phyloP scores from a whole-genome alignment of 805 yeast species.

The Metschnikowia cerradonensis region DNA sequence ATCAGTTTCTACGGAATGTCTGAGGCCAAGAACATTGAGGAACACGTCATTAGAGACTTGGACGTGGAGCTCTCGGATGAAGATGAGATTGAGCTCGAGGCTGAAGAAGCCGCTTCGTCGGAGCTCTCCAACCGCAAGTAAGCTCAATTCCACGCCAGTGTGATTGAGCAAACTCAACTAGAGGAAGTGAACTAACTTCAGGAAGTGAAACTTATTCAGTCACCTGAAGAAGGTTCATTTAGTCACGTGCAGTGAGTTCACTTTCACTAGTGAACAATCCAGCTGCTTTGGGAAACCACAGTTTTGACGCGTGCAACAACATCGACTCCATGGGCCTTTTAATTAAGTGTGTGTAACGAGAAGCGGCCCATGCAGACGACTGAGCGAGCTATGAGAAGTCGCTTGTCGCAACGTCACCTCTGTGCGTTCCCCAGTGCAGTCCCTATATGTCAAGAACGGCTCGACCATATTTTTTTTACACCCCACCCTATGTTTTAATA shows the following conservation, averaged over 20 bases:
- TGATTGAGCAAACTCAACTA: no score
- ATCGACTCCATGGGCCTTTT: constrained; percentile 3
- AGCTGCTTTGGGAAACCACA: no score
- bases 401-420: background rate
- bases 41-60: constrained; percentile 54
- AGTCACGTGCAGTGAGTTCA: no score
- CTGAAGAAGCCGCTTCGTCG: constrained; percentile 9
- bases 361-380: constrained; percentile 1
- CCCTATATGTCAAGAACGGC: constrained; percentile 15
- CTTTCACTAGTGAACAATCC: no score
- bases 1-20: constrained; percentile 83
- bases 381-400: background rate
- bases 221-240: no score
- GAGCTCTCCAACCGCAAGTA: constrained; percentile 5
- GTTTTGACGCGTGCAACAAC: no score
- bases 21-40: constrained; percentile 69
- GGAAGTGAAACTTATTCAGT: no score
- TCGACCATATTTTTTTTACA: constrained; percentile 12
- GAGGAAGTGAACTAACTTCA: no score
- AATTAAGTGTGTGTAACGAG: constrained; percentile 11
- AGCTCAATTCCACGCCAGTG: background rate
- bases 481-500: constrained; percentile 10
- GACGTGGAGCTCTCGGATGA: constrained; percentile 41
- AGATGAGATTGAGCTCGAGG: constrained; percentile 16
- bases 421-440: background rate